Percentiles rank a stretch among this genome's conserved stretches.
Conservation (phyloP, 192 early-diverging fungal genomes). For the Coemansia brasiliensis region DNA sequence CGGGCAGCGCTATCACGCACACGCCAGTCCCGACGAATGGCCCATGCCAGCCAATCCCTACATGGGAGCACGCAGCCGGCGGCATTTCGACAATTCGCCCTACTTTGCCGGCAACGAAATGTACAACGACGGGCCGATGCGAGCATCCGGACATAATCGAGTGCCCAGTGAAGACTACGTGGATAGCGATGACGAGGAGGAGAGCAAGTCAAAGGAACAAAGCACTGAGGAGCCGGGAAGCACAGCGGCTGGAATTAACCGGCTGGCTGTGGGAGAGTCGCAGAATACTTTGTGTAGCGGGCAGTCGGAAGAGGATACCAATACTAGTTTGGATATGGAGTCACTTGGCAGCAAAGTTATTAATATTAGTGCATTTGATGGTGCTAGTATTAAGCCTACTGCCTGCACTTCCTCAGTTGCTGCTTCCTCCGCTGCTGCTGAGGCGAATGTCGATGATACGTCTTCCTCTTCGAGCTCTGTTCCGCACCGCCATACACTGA, state of each 20-base stretch:
- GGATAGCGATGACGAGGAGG: constrained; percentile 20
- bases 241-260: constrained; percentile 31
- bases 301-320: constrained; percentile 11
- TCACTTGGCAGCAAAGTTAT: constrained; percentile 33
- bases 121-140: constrained; percentile 14
- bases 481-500: constrained; percentile 25
- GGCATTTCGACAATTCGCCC: constrained; percentile 12
- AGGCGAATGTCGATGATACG: background rate
- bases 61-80: constrained; percentile 23
- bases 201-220: background rate
- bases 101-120: constrained; percentile 16
- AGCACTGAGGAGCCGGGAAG: constrained; percentile 4
- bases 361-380: constrained; percentile 32
- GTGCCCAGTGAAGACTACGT: constrained; percentile 16
- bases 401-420: constrained; percentile 3
- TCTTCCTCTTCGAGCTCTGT: too few relatives aligned
- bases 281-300: background rate
- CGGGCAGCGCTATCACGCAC: constrained; percentile 39
- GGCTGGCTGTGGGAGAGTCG: constrained; percentile 6
- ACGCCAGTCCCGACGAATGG: constrained; percentile 39
- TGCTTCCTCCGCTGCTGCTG: background rate
- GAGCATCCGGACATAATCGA: constrained; percentile 27
- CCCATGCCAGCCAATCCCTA: constrained; percentile 44
- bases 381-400: constrained; percentile 18
- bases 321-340: constrained; percentile 39